Evolutionary conservation across 148 eudicot genomes (phyloP).

Genomic region (Selenicereus undatus): DNA sequence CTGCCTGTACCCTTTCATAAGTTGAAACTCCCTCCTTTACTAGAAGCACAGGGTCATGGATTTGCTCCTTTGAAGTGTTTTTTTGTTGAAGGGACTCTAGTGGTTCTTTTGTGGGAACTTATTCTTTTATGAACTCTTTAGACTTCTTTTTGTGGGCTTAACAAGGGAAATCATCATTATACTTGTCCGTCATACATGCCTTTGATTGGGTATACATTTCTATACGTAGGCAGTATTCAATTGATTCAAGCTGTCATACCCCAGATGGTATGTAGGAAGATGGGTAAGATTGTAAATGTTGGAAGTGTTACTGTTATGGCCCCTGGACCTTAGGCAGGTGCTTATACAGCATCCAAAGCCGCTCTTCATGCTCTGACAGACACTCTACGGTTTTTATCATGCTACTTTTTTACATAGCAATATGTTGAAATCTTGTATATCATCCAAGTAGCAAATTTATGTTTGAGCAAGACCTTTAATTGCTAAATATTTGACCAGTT

Average conservation of each 20-base stretch:
- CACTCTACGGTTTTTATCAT: constrained; percentile 57
- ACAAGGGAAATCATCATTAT: background rate
- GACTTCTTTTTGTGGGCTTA: background rate
- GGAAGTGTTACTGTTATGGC: constrained; percentile 73
- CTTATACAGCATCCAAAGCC: constrained; percentile 82
- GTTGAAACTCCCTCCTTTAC: background rate
- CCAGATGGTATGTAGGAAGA: constrained; percentile 72
- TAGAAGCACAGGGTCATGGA: background rate
- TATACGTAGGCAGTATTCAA: constrained; percentile 57
- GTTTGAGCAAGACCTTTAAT: background rate
- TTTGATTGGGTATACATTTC: background rate
- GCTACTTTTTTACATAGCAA: background rate
- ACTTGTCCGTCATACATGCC: background rate
- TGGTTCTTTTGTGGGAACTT: no score
- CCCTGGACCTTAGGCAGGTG: constrained; percentile 86
- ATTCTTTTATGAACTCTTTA: background rate
- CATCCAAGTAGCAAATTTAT: background rate
- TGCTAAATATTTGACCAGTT: background rate
- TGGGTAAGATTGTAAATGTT: constrained; percentile 82
- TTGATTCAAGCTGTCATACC: constrained; percentile 91
- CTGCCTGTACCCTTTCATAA: background rate
- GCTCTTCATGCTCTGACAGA: constrained; percentile 75
- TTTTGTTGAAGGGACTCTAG: background rate
- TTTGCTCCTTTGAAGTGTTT: background rate
- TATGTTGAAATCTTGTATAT: background rate